Evolutionary conservation across 176 grass and related monocot species (phyloP).

Genomic region (Carex scoparia): DNA sequence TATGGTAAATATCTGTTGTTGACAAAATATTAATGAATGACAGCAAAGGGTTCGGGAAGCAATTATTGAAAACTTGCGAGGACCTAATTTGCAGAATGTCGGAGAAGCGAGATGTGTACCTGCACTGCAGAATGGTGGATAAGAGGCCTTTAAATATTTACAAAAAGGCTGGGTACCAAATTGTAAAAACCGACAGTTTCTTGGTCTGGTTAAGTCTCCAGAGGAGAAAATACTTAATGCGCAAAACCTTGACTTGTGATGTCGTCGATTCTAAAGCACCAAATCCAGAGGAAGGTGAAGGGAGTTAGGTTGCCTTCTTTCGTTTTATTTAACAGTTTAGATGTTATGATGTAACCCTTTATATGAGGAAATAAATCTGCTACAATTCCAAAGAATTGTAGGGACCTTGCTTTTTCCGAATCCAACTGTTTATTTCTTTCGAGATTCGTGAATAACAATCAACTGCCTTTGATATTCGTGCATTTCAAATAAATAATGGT

Average conservation of each 20-base stretch:
- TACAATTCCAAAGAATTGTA: no score
- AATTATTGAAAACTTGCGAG: slow-evolving; percentile 74
- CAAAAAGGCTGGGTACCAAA: slow-evolving; percentile 56
- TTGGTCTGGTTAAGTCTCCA: slow-evolving; percentile 78
- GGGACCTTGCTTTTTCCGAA: no score
- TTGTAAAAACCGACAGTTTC: slow-evolving; percentile 57
- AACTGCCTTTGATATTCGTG: no score
- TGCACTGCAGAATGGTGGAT: slow-evolving; percentile 84
- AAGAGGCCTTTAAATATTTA: slow-evolving; percentile 71
- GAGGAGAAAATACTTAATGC: slow-evolving; percentile 74
- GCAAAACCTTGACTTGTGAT: slow-evolving; percentile 34
- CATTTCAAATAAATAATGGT: no score
- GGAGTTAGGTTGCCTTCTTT: not conserved
- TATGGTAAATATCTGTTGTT: not conserved
- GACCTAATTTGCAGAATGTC: slow-evolving; percentile 58
- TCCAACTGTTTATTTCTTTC: no score
- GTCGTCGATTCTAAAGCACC: not conserved
- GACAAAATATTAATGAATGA: not conserved
- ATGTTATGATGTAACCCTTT: no score
- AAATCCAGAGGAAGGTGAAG: not conserved
- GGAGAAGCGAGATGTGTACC: slow-evolving; percentile 48
- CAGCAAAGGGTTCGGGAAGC: slow-evolving; percentile 70
- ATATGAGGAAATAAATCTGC: no score
- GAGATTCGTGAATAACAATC: no score
- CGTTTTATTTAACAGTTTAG: not conserved